A percentile compares a stretch with the other conserved stretches of the same genome.
Evolutionary conservation across 768 basidiomycete species (phyloP).

Genomic region (Jaapia argillacea): DNA sequence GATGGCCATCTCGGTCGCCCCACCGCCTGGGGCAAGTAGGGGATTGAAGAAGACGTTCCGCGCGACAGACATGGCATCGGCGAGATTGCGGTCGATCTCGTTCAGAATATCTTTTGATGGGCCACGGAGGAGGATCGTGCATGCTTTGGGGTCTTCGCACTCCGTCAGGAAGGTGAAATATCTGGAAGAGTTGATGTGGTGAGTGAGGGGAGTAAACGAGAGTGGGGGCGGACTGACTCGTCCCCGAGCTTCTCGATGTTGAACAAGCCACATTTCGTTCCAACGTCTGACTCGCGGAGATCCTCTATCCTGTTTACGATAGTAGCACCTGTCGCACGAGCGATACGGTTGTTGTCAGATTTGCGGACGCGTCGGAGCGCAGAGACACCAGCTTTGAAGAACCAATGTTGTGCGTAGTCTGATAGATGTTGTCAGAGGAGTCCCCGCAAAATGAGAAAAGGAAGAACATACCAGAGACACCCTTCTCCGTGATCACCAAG

Average conservation of each 20-base stretch:
- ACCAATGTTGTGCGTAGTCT: conserved; percentile 92
- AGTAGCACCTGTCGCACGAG: conserved; percentile 89
- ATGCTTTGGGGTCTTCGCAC: conserved; percentile 86
- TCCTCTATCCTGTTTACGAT: conserved; percentile 97
- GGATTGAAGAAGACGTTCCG: conserved; percentile 97
- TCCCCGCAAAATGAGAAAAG: background rate
- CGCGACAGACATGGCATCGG: conserved; percentile 96
- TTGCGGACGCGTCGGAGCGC: conserved; percentile 96
- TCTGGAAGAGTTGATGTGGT: conserved; percentile 25
- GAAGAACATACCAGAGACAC: conserved; percentile 70
- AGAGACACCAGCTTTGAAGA: conserved; percentile 82
- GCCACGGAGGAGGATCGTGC: conserved; percentile 94
- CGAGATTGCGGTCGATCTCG: conserved; percentile 95
- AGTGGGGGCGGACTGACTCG: conserved; percentile 38
- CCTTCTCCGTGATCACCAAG: conserved; percentile 94
- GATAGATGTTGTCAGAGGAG: background rate
- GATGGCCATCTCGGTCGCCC: conserved; percentile 98
- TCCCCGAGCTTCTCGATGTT: conserved; percentile 96
- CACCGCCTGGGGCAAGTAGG: conserved; percentile 86
- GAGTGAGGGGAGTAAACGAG: background rate
- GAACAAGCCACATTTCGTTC: conserved; percentile 93
- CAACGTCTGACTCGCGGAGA: conserved; percentile 84
- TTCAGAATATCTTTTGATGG: conserved; percentile 98
- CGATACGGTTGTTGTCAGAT: conserved; percentile 97
- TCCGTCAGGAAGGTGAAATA: conserved; percentile 98